Evolutionary conservation across 2,329 filamentous ascomycete genomes (phyloP), one percentile per base, ranked within the genome.

Genomic region (Byssochlamys sp.): DNA sequence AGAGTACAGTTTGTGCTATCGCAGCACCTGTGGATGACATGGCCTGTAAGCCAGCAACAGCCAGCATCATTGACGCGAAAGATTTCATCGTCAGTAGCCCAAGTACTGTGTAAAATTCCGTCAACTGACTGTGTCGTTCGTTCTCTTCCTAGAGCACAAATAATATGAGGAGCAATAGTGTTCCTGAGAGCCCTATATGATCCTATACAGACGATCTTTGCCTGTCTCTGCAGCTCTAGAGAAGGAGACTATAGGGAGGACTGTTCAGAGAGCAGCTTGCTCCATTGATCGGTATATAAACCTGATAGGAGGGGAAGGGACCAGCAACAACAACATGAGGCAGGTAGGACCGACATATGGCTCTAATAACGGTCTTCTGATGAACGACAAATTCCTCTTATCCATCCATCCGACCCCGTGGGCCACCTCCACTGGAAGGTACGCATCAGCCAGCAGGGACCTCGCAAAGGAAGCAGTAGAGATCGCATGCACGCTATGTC

Each of bases 1-100:
- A n/a, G n/a, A 45, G 39, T 24, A 45, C 39, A 45, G 56, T 49
- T 19, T 63, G 52, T 10, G 59, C 52, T 31, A 27, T 55, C 4
- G 35, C 26, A 1, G 35, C 14, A 19, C 14, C 35, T 4, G 12
- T 19, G 4, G n/a, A 19, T 5, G 5, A 19, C 6, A 2, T 9
- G n/a, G n/a, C 39, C 39, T 45, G 39, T 1, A 45, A 2, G 4
- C 39, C n/a, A 19, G n/a, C 39, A 24, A 45, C 2, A 6, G 39
- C 39, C 39, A 45, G n/a, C 14, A 45, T 7, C 19, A 45, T 4
- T 19, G 39, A 45, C n/a, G 14, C n/a, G 39, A 45, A n/a, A 45
- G 39, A 45, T 19, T 19, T 45, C 39, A 45, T 45, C 14, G 39
- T n/a, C 39, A 14, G n/a, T 5, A n/a, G 1, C 39, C 39, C 1